Evolutionary conservation across 2,329 filamentous ascomycete species (phyloP).

Genomic region (Keithomyces neogunnii): DNA sequence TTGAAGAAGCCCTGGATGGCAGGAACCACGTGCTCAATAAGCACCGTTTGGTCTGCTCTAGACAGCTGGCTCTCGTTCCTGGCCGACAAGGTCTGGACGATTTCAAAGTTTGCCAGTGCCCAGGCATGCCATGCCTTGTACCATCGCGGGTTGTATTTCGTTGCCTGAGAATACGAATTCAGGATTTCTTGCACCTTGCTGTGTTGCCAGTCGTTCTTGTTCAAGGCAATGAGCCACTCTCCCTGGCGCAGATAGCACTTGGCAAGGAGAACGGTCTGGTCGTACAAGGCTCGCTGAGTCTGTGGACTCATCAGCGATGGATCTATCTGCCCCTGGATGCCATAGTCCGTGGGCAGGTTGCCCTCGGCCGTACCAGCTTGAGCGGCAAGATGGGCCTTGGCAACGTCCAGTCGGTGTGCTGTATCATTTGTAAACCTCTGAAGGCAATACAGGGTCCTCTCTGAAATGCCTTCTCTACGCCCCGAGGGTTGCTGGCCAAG

Average conservation of each 20-base stretch:
- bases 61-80: constrained; percentile 47
- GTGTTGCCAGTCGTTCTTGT: constrained; percentile 82
- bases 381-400: constrained; percentile 39
- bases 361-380: constrained; percentile 36
- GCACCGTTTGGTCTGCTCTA: constrained; percentile 50
- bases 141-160: constrained; percentile 87
- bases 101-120: constrained; percentile 97
- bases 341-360: constrained; percentile 37
- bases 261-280: constrained; percentile 67
- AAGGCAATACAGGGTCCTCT: constrained; percentile 50
- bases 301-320: constrained; percentile 37
- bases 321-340: constrained; percentile 39
- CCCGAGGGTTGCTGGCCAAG: constrained; percentile 54
- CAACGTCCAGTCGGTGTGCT: constrained; percentile 44
- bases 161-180: constrained; percentile 84
- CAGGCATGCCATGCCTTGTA: constrained; percentile 99
- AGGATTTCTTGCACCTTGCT: constrained; percentile 83
- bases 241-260: constrained; percentile 93
- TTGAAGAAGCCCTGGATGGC: constrained; percentile 96
- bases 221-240: constrained; percentile 73
- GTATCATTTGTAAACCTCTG: constrained; percentile 54
- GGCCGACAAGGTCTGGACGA: constrained; percentile 73
- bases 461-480: constrained; percentile 35
- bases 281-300: constrained; percentile 44
- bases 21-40: constrained; percentile 85